These are phyloP conservation scores for Agapanthus africanus DNA, from an alignment of 106 monocot genomes.

Conservation along the genomic window DNA sequence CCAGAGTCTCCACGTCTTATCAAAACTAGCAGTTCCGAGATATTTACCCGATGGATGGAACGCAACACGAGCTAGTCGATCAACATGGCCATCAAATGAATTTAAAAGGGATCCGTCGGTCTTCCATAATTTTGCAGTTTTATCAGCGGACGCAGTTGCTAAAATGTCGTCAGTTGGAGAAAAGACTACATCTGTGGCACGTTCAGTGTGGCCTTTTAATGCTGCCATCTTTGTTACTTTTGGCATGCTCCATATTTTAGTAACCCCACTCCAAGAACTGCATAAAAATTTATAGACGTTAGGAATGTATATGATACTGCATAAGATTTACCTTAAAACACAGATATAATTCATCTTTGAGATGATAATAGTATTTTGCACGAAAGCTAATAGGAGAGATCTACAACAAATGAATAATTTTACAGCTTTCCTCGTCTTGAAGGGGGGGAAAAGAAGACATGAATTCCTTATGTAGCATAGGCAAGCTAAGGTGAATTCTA, in stretches of 20 bases:
- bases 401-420: not conserved
- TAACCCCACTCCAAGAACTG: constrained; percentile 79
- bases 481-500: not conserved
- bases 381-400: not conserved
- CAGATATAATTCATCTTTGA: too few relatives aligned
- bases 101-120: constrained; percentile 51
- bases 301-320: too few relatives aligned
- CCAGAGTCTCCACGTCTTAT: constrained; percentile 98
- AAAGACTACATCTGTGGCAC: constrained; percentile 85
- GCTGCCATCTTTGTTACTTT: constrained; percentile 47
- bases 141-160: constrained; percentile 88
- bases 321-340: too few relatives aligned
- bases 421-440: not conserved
- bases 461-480: not conserved
- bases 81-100: constrained; percentile 75
- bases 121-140: constrained; percentile 84
- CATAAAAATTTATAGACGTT: too few relatives aligned
- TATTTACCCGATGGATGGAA: constrained; percentile 96
- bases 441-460: not conserved
- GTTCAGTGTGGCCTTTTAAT: constrained; percentile 80
- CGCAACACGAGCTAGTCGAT: constrained; percentile 78
- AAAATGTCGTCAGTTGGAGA: constrained; percentile 64
- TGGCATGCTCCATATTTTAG: constrained; percentile 94
- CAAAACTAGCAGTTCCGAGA: constrained; percentile 89
- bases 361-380: too few relatives aligned